Percentiles rank a stretch among this genome's conserved stretches.
Conservation (phyloP, 1,284 basidiomycete genomes). For the Irpex lacteus region DNA sequence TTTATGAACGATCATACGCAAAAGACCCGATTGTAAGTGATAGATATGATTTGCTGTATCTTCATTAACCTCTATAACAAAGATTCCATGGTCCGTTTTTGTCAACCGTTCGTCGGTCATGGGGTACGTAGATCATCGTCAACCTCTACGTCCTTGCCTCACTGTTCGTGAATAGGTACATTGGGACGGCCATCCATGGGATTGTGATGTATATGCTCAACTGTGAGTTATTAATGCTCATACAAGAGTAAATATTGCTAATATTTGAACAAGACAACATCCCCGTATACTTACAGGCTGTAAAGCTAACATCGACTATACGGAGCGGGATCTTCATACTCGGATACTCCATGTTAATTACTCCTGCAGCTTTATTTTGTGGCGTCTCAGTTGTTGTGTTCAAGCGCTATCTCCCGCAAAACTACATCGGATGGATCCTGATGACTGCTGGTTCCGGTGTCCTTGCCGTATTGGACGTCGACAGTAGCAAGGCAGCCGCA, state of each 20-base stretch:
- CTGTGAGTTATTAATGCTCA: neutral
- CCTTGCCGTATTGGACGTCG: slow-evolving; percentile 10
- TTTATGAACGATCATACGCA: neutral
- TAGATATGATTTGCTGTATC: neutral
- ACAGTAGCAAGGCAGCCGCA: slow-evolving; percentile 8
- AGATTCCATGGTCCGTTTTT: neutral
- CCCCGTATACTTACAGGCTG: neutral
- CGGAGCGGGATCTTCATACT: slow-evolving; percentile 6
- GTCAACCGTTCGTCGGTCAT: neutral
- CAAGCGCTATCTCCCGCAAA: slow-evolving; percentile 14
- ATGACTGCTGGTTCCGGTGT: slow-evolving; percentile 17
- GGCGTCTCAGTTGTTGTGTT: slow-evolving; percentile 12
- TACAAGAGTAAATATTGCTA: no score
- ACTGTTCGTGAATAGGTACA: neutral
- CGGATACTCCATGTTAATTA: slow-evolving; percentile 2
- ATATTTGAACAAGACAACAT: neutral
- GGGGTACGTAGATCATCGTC: neutral
- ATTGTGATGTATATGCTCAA: neutral
- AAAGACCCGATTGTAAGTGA: slow-evolving; percentile 6
- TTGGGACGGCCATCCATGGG: neutral
- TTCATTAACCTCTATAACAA: neutral
- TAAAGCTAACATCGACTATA: slow-evolving; percentile 4
- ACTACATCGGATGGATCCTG: slow-evolving; percentile 16
- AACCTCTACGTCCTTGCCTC: neutral
- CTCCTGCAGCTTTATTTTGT: slow-evolving; percentile 9